These are phyloP conservation scores for Gyromitra esculenta DNA, from an alignment of 2,329 filamentous ascomycete genomes.

Conservation along the genomic window DNA sequence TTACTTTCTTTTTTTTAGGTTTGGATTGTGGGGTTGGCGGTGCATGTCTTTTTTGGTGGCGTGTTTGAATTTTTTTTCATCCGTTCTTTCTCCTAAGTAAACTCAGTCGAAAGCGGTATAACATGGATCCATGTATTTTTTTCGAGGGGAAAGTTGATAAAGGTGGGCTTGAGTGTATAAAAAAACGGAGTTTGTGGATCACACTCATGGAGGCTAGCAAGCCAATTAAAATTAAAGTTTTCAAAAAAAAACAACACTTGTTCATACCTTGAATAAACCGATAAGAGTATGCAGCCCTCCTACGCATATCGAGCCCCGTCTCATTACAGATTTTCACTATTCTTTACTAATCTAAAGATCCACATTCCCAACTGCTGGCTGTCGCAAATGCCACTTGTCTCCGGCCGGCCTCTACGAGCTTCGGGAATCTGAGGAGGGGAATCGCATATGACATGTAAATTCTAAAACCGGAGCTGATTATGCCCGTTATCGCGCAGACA, in stretches of 20 bases:
- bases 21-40: conserved; percentile 7
- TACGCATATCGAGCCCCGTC: no score
- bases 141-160: no score
- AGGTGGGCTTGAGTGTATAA: neutral
- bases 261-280: no score
- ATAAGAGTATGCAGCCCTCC: no score
- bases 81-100: neutral
- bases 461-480: neutral
- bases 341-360: no score
- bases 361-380: no score
- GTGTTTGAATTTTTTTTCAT: conserved; percentile 13
- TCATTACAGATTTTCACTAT: no score
- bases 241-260: no score
- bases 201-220: neutral
- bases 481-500: no score
- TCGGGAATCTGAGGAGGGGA: neutral
- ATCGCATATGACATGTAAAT: neutral
- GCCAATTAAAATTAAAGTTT: neutral
- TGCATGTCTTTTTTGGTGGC: conserved; percentile 8
- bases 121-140: no score
- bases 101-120: no score
- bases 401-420: neutral
- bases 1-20: neutral
- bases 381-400: no score
- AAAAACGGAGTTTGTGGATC: neutral